Conservation (phyloP, 345 rosid species). For the Boechera stricta region DNA sequence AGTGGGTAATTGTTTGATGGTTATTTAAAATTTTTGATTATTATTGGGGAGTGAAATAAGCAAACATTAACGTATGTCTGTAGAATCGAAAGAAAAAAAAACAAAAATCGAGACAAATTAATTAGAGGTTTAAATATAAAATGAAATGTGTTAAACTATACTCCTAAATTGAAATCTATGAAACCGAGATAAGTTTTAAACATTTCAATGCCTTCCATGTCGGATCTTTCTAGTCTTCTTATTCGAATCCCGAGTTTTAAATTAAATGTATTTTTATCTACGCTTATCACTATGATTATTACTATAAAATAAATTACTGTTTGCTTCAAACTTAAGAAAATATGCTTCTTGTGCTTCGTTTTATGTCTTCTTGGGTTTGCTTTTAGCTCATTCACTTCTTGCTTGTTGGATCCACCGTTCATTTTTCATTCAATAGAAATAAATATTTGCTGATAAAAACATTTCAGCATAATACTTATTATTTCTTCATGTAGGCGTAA, state of each 20-base stretch:
- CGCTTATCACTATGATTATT: neutral
- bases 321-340: slow-evolving; percentile 45
- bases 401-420: slow-evolving; percentile 41
- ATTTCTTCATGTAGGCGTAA: slow-evolving; percentile 1
- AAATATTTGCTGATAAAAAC: no score
- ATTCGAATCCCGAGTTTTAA: slow-evolving; percentile 41
- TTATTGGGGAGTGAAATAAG: slow-evolving; percentile 47
- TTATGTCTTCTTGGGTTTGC: slow-evolving; percentile 43
- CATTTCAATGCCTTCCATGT: slow-evolving; percentile 44
- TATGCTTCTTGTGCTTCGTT: slow-evolving; percentile 46
- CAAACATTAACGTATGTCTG: slow-evolving; percentile 53
- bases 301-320: slow-evolving; percentile 7
- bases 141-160: neutral
- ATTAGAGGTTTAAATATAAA: slow-evolving; percentile 19
- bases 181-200: slow-evolving; percentile 39
- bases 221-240: slow-evolving; percentile 44
- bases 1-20: slow-evolving; percentile 14
- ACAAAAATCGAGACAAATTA: slow-evolving; percentile 42
- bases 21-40: slow-evolving; percentile 5
- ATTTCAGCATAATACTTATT: neutral
- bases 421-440: neutral
- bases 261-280: neutral
- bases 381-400: slow-evolving; percentile 37
- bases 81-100: slow-evolving; percentile 39
- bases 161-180: neutral